Percentiles rank a stretch among this genome's conserved stretches.
Conservation (phyloP, 2,329 filamentous ascomycete genomes). For the Knoxdaviesia capensis region DNA sequence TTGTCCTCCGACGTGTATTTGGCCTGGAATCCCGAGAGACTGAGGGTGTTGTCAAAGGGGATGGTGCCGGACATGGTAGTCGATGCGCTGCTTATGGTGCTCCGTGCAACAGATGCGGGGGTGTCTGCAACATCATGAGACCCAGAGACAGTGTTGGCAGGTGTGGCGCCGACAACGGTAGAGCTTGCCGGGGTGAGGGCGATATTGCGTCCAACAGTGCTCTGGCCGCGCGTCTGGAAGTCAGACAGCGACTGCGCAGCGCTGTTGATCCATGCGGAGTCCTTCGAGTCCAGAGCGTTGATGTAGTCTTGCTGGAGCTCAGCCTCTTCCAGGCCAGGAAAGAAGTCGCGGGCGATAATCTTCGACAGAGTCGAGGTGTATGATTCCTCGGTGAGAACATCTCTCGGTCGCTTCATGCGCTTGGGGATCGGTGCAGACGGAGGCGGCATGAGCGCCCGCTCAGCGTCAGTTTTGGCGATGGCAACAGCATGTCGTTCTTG, state of each 20-base stretch:
- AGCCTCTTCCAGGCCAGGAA: conserved; percentile 72
- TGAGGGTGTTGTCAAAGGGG: conserved; percentile 25
- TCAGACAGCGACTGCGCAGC: conserved; percentile 52
- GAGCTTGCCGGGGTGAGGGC: no score
- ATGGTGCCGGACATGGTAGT: conserved; percentile 2
- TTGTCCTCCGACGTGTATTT: conserved; percentile 97
- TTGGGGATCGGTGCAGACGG: conserved; percentile 60
- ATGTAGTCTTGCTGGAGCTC: conserved; percentile 84
- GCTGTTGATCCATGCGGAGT: conserved; percentile 69
- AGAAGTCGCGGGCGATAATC: conserved; percentile 94
- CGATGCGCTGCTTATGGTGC: not conserved
- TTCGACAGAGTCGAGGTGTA: conserved; percentile 82
- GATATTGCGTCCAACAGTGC: not conserved
- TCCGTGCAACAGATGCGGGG: conserved; percentile 1
- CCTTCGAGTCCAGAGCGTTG: conserved; percentile 70
- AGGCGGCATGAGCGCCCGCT: conserved; percentile 57
- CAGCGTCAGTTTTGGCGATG: conserved; percentile 44
- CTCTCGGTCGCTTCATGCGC: conserved; percentile 76
- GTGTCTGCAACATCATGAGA: not conserved
- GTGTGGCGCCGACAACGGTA: not conserved
- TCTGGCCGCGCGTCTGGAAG: conserved; percentile 43
- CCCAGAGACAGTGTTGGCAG: conserved; percentile 11
- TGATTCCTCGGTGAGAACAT: conserved; percentile 79
- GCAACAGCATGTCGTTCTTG: conserved; percentile 24
- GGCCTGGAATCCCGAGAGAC: conserved; percentile 66